phyloP scores from a whole-genome alignment of 2,329 filamentous ascomycete genomes.

The Aureobasidium leucospermi region DNA sequence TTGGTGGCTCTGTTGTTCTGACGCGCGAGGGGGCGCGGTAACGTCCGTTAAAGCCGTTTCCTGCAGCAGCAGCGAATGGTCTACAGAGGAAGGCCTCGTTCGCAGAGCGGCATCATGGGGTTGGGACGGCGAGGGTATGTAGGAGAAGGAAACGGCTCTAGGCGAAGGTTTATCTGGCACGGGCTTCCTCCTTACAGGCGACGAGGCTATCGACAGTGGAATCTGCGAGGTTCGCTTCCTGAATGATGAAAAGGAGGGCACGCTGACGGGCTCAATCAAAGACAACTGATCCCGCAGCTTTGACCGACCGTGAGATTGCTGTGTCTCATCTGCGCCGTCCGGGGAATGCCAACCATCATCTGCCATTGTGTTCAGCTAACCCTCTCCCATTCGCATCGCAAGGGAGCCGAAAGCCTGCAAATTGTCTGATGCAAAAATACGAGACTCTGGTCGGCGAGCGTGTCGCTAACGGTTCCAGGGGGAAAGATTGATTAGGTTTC shows the following conservation, averaged over 20 bases:
- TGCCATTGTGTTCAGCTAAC: slow-evolving; percentile 7
- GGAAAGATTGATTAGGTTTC: neutral
- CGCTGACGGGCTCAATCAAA: slow-evolving; percentile 15
- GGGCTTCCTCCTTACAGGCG: slow-evolving; percentile 47
- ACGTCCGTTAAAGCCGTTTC: slow-evolving; percentile 23
- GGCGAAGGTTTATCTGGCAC: slow-evolving; percentile 45
- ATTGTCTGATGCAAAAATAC: neutral
- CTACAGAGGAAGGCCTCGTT: slow-evolving; percentile 26
- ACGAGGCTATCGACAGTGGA: slow-evolving; percentile 27
- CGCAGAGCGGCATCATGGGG: slow-evolving; percentile 17
- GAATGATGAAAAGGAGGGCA: slow-evolving; percentile 39
- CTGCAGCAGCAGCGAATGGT: slow-evolving; percentile 24
- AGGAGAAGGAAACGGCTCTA: slow-evolving; percentile 37
- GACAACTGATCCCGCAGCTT: neutral
- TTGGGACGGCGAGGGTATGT: slow-evolving; percentile 34
- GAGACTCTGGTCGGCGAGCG: neutral
- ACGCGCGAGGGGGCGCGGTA: slow-evolving; percentile 28
- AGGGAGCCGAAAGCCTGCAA: neutral
- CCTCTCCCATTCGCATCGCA: neutral
- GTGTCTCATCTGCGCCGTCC: slow-evolving; percentile 9
- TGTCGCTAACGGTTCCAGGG: slow-evolving; percentile 10
- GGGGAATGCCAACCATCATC: slow-evolving; percentile 6
- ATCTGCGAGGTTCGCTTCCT: slow-evolving; percentile 35
- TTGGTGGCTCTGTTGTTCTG: slow-evolving; percentile 20
- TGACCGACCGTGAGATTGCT: slow-evolving; percentile 11